Conservation (phyloP, 352 stramenopile genomes). For the Globisporangium ultimum region DNA sequence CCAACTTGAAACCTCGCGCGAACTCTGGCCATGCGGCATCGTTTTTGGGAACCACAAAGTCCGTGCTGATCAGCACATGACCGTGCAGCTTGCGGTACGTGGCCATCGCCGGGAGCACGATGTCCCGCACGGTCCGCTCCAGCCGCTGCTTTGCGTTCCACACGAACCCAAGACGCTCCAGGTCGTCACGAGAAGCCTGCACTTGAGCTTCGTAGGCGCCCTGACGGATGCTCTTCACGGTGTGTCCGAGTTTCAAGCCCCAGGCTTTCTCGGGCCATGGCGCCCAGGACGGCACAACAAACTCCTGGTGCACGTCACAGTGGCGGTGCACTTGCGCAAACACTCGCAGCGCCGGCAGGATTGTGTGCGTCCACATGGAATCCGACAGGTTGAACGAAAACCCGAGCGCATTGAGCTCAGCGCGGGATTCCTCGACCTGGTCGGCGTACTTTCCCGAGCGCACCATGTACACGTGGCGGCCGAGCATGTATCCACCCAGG, state of each 20-base stretch:
- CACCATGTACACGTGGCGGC: constrained; percentile 68
- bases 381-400: constrained; percentile 66
- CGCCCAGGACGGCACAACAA: constrained; percentile 74
- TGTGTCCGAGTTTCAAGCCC: constrained; percentile 85
- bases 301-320: constrained; percentile 90
- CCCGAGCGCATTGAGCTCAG: constrained; percentile 47
- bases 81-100: constrained; percentile 47
- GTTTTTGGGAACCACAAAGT: constrained; percentile 69
- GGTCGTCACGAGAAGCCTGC: constrained; percentile 51
- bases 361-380: constrained; percentile 53
- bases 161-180: constrained; percentile 90
- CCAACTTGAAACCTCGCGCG: constrained; percentile 58
- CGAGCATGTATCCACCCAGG: constrained; percentile 55
- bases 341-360: constrained; percentile 73
- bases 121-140: constrained; percentile 43
- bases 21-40: constrained; percentile 47
- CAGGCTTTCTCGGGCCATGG: constrained; percentile 83
- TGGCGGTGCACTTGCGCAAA: constrained; percentile 88
- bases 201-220: constrained; percentile 83
- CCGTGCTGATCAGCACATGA: constrained; percentile 48
- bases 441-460: constrained; percentile 53
- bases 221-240: constrained; percentile 90
- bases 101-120: constrained; percentile 56
- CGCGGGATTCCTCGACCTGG: constrained; percentile 29
- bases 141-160: constrained; percentile 82